Evolutionary conservation across 202 grass and related monocot genomes (phyloP), one percentile per base, ranked within the genome.

Genomic region (Zizania palustris): DNA sequence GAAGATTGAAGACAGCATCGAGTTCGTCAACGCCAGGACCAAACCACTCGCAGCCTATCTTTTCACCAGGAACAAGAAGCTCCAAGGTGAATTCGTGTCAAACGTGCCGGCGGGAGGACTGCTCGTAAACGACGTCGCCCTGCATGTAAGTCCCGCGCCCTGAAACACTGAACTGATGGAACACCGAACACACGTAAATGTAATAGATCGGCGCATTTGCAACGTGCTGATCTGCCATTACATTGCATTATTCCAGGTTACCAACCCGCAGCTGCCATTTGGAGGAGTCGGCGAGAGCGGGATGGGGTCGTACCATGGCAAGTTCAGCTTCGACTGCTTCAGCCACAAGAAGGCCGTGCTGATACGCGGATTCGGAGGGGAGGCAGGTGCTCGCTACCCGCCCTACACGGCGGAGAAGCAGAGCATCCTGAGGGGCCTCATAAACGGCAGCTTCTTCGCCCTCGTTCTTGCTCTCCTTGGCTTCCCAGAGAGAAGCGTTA

Each of bases 1-100:
- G 51, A 93, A 93, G 60, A 80, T 99, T 40, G 83, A 96, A 87
- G 85, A 99, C 3, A 87, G 92, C 75, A 89, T 91, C 2, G 82
- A 72, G 13, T 3, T 91, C 36, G 82, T 99, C 46, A 99, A 91
- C 73, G 75, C 79, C 16, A 89, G 69, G 73, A 18, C 75, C 0
- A 99, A 99, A 56, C 96, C 96, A 28, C 92, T 99, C 0, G 96
- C 96, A 0, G 92, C 96, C 33, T 99, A 99, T 51, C 87, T 96
- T 14, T 99, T 99, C 84, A 96, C 90, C 59, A 99, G 88, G 78
- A 81, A 93, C 74, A 90, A 82, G 71, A 99, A 91, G 28, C 76
- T 96, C 40, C 88, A 99, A 59, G 72, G 86, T 2, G 53, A 82
- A 5, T 99, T 99, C 46, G 53, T 91, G 8, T 60, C 73, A 0